Evolutionary conservation across 176 grass and related monocot species (phyloP), one percentile per base, ranked within the genome.

Genomic region (Lolium rigidum): DNA sequence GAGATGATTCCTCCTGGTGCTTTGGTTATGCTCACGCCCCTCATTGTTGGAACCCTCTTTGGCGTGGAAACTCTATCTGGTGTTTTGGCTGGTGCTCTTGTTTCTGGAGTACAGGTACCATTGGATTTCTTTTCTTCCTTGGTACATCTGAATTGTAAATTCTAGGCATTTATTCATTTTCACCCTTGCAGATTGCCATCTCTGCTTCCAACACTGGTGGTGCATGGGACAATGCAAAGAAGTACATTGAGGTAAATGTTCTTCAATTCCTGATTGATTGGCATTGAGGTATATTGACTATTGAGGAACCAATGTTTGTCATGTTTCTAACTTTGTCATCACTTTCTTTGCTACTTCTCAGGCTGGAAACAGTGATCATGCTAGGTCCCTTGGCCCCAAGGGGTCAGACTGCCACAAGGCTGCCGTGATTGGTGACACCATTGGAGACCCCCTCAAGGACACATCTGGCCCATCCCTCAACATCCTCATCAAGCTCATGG

Each of bases 401-500:
- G 94, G 91, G 59, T 95, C 94, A 0, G 94, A 95, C 94, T 89
- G 90, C 89, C 94, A 95, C 89, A 95, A 95, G 84, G 94, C 94
- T 15, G 94, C 94, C 17, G 91, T 95, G 31, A 95, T 95, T 4
- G 94, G 94, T 11, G 94, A 95, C 89, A 95, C 94, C 81, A 95
- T 95, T 7, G 94, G 94, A 74, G 94, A 95, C 91, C 94, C 94
- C 39, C 94, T 95, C 70, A 95, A 95, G 89, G 94, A 95, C 87
- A 95, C 94, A 18, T 95, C 94, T 3, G 94, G 94, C 54, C 94
- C 91, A 0, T 95, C 94, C 0, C 94, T 95, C 76, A 95, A 95
- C 91, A 95, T 95, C 84, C 94, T 95, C 89, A 95, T 95, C 94
- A 95, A 95, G 87, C 94, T 95, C 52, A 95, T 95, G 94, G 94